Evolutionary conservation across 345 rosid species (phyloP), one percentile per base, ranked within the genome.

Genomic region (Eucalyptus sp.): DNA sequence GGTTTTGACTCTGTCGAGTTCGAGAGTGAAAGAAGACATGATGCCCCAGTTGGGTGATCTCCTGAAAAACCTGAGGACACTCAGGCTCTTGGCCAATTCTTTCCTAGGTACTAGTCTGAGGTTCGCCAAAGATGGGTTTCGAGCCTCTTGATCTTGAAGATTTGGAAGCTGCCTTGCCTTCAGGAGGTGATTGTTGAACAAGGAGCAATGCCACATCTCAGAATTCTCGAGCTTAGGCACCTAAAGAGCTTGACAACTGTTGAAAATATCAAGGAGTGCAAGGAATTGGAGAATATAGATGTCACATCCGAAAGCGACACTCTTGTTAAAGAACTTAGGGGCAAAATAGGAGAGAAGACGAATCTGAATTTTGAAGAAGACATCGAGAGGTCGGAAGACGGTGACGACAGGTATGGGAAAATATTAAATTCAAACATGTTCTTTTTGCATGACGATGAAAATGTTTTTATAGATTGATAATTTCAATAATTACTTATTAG

Each of bases 131-230:
- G 12, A 4, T 56, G 62, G 62, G 62, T 56, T 56, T 56, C 27
- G 62, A 22, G 29, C 62, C 62, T 22, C 29, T 2, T 22, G 62
- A 56, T 8, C 27, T 56, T 56, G 62, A 56, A 56, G 62, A 56
- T 56, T 56, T 56, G 62, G 62, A 56, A 56, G 62, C 29, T 56
- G 62, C 62, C 62, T 20, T 4, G 5, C 2, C 27, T 56, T 22
- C 0, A 0, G 60, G 1, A 4, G 12, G 11, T 56, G 13, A 56
- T 4, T 56, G 1, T 56, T 56, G 13, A 56, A 56, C 5, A 20
- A 24, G 62, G 29, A 56, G 62, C 62, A 56, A 56, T 56, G 62
- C 62, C 29, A 9, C 5, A 9, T 22, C 62, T 56, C 29, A 22
- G 1, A 4, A 0, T 1, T 4, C 62, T 56, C 62, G 62, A 56